phyloP scores from a whole-genome alignment of 805 yeast species.

The Candida succiphila region DNA sequence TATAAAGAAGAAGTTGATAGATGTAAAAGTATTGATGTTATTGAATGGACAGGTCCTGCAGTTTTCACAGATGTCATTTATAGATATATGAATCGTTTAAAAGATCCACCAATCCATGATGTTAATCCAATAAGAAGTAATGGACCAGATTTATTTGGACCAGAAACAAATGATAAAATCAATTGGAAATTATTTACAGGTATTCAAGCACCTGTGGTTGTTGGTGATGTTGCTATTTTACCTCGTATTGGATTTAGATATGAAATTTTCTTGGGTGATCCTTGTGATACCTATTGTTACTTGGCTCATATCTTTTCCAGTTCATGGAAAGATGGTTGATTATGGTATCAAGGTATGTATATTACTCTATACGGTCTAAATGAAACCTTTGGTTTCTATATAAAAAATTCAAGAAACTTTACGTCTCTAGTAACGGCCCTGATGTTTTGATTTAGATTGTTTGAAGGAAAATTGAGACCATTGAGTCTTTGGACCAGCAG shows the following conservation, averaged over 20 bases:
- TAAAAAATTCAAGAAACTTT: no score
- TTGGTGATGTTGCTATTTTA: slow-evolving; percentile 1
- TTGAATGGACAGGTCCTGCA: slow-evolving; percentile 94
- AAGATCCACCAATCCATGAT: slow-evolving; percentile 2
- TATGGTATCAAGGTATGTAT: neutral
- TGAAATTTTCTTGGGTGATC: slow-evolving; percentile 2
- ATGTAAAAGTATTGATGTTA: slow-evolving; percentile 58
- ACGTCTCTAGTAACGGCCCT: no score
- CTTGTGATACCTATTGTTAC: neutral
- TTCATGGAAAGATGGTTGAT: slow-evolving; percentile 1
- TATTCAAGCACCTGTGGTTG: neutral
- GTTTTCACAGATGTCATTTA: slow-evolving; percentile 63
- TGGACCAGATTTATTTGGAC: slow-evolving; percentile 1
- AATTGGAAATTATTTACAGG: slow-evolving; percentile 2
- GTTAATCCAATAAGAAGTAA: slow-evolving; percentile 1
- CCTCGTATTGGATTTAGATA: slow-evolving; percentile 1
- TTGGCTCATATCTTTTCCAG: slow-evolving; percentile 1
- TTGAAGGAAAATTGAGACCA: no score
- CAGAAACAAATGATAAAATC: slow-evolving; percentile 2
- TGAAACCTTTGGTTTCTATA: no score
- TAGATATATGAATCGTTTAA: slow-evolving; percentile 30
- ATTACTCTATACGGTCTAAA: no score
- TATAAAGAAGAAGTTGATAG: slow-evolving; percentile 28
- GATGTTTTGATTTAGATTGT: no score
- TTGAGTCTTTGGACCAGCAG: no score